Evolutionary conservation across 805 yeast genomes (phyloP), one percentile per base, ranked within the genome.

Genomic region (Hyphopichia homilentoma): DNA sequence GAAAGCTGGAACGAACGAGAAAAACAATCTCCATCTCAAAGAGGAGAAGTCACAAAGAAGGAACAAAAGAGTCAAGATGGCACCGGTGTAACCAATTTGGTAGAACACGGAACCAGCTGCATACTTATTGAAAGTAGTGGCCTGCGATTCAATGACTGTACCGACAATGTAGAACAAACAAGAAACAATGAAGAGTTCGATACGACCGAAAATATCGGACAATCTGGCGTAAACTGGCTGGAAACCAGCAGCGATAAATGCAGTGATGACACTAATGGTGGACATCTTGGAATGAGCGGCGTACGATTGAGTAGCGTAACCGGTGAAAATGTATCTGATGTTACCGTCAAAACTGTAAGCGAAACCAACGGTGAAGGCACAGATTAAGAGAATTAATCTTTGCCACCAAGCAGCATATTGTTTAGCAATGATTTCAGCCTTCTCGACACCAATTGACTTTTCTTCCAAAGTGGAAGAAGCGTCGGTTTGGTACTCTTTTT

Each of bases 81-180:
- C 35, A 21, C 53, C 53, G 12, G 43, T 35, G 37, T 38, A 38
- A 7, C 51, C 53, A 23, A 48, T 34, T 22, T 37, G 34, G 27
- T 46, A 46, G 32, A 55, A 41, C 18, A 55, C 58, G 2, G 59
- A 52, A 29, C 61, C 61, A 21, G 47, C 57, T 17, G 59, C 59
- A 33, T 49, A 55, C 7, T 51, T 40, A 18, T 54, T 44, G 15
- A 55, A 50, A 32, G 47, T 50, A 23, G 40, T 44, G 15, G 61
- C 56, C 35, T 54, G 58, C 2, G 57, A 53, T 44, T 53, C 54
- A 25, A 55, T 53, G 16, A 55, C 36, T 5, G 59, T 52, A 3
- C 61, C 61, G 15, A 54, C 49, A 6, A 45, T 44, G 33, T 54
- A 55, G 33, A 54, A 46, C 9, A 53, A 17, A 8, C 54, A 38